Conservation (phyloP, 805 yeast genomes). For the Ogataea trehalophila region DNA sequence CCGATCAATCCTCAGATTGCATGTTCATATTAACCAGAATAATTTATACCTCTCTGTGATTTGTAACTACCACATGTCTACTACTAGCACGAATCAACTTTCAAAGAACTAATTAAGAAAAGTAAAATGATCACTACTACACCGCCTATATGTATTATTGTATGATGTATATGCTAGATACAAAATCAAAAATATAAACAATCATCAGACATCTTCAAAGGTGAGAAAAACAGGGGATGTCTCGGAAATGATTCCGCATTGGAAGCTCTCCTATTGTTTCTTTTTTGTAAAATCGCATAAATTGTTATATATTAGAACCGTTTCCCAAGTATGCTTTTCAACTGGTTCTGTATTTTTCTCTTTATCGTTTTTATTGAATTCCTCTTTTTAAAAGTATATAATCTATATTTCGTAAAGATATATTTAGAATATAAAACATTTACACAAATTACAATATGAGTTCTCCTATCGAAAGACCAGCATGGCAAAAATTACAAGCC, state of each 20-base stretch:
- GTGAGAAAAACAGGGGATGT: too few species aligned
- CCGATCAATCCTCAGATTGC: too few species aligned
- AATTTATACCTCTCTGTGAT: too few species aligned
- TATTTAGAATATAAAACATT: neutral
- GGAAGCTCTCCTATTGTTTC: neutral
- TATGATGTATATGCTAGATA: too few species aligned
- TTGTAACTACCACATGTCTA: too few species aligned
- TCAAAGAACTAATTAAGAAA: too few species aligned
- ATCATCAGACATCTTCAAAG: neutral
- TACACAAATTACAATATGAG: conserved; percentile 19
- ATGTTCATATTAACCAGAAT: too few species aligned
- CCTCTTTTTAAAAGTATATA: neutral
- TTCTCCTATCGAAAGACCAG: conserved; percentile 55
- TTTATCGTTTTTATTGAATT: neutral
- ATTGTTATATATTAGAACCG: neutral
- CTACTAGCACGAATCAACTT: too few species aligned
- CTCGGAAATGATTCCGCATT: neutral
- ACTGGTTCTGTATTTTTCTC: neutral
- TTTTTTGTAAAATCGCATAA: neutral
- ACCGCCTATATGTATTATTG: too few species aligned
- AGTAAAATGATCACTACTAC: too few species aligned
- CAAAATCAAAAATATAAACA: too few species aligned
- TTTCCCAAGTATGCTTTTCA: neutral
- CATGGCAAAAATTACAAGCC: conserved; percentile 76
- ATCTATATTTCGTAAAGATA: neutral